These are phyloP conservation scores for Luzula sylvatica DNA, from an alignment of 176 grass and related monocot genomes.

Conservation along the genomic window DNA sequence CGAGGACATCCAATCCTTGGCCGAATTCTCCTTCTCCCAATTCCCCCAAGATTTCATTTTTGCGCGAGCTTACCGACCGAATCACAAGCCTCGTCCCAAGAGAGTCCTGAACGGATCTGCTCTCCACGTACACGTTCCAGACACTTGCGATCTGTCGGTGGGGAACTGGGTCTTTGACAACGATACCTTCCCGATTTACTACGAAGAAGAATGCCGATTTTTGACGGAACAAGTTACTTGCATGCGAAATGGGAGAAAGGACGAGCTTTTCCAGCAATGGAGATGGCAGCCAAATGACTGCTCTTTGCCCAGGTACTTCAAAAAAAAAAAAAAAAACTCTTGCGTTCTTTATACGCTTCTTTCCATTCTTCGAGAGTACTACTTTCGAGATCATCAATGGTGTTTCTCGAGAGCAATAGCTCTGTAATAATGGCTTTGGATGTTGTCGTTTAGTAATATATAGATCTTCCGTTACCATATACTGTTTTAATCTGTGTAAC, in stretches of 20 bases:
- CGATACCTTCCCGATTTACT: conserved; percentile 36
- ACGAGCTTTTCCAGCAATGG: conserved; percentile 67
- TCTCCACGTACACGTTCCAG: conserved; percentile 22
- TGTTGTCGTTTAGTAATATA: no score
- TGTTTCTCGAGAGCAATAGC: no score
- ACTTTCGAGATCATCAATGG: not conserved
- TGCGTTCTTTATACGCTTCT: not conserved
- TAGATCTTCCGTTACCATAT: no score
- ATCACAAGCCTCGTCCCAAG: conserved; percentile 32
- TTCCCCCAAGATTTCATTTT: conserved; percentile 8
- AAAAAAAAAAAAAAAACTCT: no score
- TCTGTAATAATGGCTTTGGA: not conserved
- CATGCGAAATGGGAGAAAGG: conserved; percentile 51
- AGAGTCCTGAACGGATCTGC: conserved; percentile 18
- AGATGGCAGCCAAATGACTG: conserved; percentile 57
- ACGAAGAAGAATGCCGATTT: conserved; percentile 54
- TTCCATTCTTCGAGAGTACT: not conserved
- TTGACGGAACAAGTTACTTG: conserved; percentile 68
- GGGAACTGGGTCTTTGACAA: conserved; percentile 78
- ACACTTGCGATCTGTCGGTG: conserved; percentile 44
- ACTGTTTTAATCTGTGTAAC: no score
- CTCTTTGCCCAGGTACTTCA: conserved; percentile 53
- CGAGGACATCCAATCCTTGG: conserved; percentile 50
- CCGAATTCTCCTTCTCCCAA: conserved; percentile 66
- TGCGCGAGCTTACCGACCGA: not conserved